A percentile compares a stretch with the other conserved stretches of the same genome.
Evolutionary conservation across 495 filamentous ascomycete genomes (phyloP).

Genomic region (Haplographium delicatum): DNA sequence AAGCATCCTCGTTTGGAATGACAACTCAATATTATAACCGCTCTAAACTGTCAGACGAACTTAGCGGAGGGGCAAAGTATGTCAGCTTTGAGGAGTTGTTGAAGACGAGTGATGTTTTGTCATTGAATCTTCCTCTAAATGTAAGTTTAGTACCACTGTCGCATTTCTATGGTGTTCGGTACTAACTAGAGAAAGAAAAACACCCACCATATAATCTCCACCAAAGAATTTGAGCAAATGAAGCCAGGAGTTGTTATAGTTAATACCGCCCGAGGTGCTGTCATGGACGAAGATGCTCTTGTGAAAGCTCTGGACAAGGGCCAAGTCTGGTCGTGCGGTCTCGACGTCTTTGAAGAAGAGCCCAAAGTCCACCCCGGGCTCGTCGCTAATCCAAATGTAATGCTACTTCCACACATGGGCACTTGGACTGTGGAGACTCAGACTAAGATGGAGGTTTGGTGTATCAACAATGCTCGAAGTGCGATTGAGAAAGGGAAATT

Average conservation of each 20-base stretch:
- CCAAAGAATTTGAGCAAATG: conserved; percentile 61
- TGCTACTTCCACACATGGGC: conserved; percentile 78
- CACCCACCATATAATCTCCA: conserved; percentile 67
- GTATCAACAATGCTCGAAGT: conserved; percentile 59
- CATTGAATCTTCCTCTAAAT: conserved; percentile 70
- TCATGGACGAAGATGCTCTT: conserved; percentile 73
- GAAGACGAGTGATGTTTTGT: conserved; percentile 63
- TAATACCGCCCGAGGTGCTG: conserved; percentile 76
- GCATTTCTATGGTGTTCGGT: conserved; percentile 46
- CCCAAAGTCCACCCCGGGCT: conserved; percentile 67
- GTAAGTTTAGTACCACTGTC: conserved; percentile 72
- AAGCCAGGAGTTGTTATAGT: conserved; percentile 75
- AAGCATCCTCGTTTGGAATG: conserved; percentile 54
- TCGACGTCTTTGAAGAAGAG: conserved; percentile 81
- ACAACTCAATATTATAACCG: conserved; percentile 40
- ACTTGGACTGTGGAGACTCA: conserved; percentile 59
- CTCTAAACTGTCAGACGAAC: conserved; percentile 32
- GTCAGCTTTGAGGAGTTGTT: conserved; percentile 67
- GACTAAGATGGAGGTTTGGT: conserved; percentile 73
- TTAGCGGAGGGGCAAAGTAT: conserved; percentile 55
- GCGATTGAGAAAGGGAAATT: conserved; percentile 61
- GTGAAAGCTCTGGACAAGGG: conserved; percentile 64
- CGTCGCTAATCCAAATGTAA: conserved; percentile 61
- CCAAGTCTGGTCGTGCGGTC: conserved; percentile 60
- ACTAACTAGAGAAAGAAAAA: conserved; percentile 31